These are phyloP conservation scores for Calonectria pauciramosa DNA, from an alignment of 2,329 filamentous ascomycete genomes.

Conservation along the genomic window DNA sequence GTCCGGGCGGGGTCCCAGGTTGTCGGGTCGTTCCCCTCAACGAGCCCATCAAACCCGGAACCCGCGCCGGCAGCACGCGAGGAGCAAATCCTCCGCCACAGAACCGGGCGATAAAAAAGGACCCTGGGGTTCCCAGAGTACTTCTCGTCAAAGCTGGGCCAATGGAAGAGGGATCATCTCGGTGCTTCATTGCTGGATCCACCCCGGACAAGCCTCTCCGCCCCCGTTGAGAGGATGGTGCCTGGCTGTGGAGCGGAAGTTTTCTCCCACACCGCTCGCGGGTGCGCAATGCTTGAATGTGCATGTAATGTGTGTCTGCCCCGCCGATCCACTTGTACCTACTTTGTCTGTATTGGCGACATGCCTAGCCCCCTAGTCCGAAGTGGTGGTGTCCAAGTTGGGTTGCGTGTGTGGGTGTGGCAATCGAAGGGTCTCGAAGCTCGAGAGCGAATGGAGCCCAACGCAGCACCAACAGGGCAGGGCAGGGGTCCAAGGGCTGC, in stretches of 20 bases:
- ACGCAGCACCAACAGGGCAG: not conserved
- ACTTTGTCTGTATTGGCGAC: not conserved
- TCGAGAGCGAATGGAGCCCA: not conserved
- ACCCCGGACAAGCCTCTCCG: constrained; percentile 42
- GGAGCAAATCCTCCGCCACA: constrained; percentile 43
- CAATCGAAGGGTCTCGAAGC: constrained; percentile 24
- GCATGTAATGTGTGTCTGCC: constrained; percentile 11
- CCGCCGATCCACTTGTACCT: constrained; percentile 4
- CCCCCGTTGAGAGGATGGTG: constrained; percentile 21
- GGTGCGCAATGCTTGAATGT: constrained; percentile 6
- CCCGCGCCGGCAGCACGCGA: not conserved
- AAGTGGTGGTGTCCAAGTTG: not conserved
- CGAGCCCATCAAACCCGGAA: not conserved
- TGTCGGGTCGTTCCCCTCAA: constrained; percentile 13
- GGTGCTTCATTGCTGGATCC: constrained; percentile 16
- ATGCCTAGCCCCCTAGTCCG: not conserved
- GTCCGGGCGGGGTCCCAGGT: constrained; percentile 26
- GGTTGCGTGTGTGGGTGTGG: constrained; percentile 8
- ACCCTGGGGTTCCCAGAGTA: constrained; percentile 19
- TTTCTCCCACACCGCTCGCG: constrained; percentile 37
- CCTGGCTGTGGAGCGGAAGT: constrained; percentile 22
- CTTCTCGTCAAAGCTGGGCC: constrained; percentile 10
- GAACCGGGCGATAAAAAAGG: not conserved
- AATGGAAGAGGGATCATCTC: constrained; percentile 1
- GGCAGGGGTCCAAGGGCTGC: not conserved